These are phyloP conservation scores for Parascedosporium putredinis DNA, from an alignment of 2,329 filamentous ascomycete genomes.

Conservation along the genomic window DNA sequence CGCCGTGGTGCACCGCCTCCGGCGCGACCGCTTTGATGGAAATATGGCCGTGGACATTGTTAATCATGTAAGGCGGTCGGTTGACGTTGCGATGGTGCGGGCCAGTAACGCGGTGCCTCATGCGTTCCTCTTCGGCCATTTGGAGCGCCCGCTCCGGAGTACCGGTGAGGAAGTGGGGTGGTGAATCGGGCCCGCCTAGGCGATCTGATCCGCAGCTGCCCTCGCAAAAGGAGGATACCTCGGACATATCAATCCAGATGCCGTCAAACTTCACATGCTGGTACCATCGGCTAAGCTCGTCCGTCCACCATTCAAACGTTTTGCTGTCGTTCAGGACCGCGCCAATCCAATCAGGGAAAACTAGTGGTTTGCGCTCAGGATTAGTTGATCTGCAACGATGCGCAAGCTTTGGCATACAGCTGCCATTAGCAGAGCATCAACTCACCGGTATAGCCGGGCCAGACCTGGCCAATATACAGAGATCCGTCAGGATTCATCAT, in stretches of 20 bases:
- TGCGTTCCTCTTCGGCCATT: slow-evolving; percentile 23
- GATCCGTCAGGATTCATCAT: slow-evolving; percentile 49
- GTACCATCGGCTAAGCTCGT: slow-evolving; percentile 49
- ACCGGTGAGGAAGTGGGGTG: slow-evolving; percentile 14
- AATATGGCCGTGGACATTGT: slow-evolving; percentile 53
- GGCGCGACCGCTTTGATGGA: slow-evolving; percentile 49
- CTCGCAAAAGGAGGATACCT: slow-evolving; percentile 54
- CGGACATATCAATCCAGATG: slow-evolving; percentile 50
- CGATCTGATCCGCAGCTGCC: slow-evolving; percentile 61
- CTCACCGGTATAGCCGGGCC: slow-evolving; percentile 55
- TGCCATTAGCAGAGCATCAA: too few relatives aligned
- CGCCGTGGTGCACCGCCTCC: slow-evolving; percentile 60
- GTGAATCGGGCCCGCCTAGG: slow-evolving; percentile 38
- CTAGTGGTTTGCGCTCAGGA: slow-evolving; percentile 22
- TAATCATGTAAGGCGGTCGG: slow-evolving; percentile 66
- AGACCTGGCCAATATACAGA: slow-evolving; percentile 53
- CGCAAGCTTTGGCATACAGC: too few relatives aligned
- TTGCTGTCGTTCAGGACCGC: slow-evolving; percentile 49
- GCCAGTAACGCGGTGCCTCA: slow-evolving; percentile 52
- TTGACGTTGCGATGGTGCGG: slow-evolving; percentile 57
- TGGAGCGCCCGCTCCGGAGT: slow-evolving; percentile 5
- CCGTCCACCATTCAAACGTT: slow-evolving; percentile 59
- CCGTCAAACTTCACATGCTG: slow-evolving; percentile 38
- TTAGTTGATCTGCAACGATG: not conserved
- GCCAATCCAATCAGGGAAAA: slow-evolving; percentile 62